A percentile compares a stretch with the other conserved stretches of the same genome.
These are phyloP conservation scores for Coelastrella sp. DNA, from an alignment of 139 green algal genomes.

Conservation along the genomic window DNA sequence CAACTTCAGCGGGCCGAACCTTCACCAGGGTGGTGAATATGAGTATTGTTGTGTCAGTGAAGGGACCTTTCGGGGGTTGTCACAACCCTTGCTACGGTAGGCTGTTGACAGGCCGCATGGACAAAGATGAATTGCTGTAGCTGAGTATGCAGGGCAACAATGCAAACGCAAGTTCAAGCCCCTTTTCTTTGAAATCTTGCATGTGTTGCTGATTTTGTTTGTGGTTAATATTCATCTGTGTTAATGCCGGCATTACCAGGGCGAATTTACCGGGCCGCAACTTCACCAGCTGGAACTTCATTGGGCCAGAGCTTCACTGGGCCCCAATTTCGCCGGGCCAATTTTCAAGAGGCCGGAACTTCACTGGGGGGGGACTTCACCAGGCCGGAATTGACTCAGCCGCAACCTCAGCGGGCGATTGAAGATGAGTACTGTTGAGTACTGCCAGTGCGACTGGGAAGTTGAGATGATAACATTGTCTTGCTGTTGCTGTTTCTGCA, in stretches of 20 bases:
- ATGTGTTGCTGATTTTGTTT: too few relatives aligned
- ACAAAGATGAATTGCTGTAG: slow-evolving; percentile 98
- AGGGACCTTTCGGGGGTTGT: slow-evolving; percentile 98
- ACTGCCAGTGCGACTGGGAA: background rate
- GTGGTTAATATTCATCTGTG: too few relatives aligned
- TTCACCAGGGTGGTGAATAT: slow-evolving; percentile 58
- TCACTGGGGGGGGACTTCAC: too few relatives aligned
- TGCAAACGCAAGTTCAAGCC: slow-evolving; percentile 63
- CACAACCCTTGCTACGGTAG: slow-evolving; percentile 48
- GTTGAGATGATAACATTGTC: background rate
- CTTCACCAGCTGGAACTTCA: too few relatives aligned
- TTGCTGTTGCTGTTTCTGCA: slow-evolving; percentile 45
- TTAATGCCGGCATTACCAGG: too few relatives aligned
- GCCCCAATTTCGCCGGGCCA: too few relatives aligned
- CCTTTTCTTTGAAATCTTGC: background rate
- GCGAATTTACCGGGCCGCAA: too few relatives aligned
- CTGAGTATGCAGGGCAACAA: slow-evolving; percentile 92
- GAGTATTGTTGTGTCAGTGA: slow-evolving; percentile 91
- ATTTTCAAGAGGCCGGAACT: too few relatives aligned
- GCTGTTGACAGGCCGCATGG: slow-evolving; percentile 76
- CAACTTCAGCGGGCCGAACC: too few relatives aligned
- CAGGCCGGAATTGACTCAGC: too few relatives aligned
- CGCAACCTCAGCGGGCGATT: slow-evolving; percentile 37
- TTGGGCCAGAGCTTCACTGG: too few relatives aligned
- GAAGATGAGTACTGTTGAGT: slow-evolving; percentile 85